Percentiles rank a stretch among this genome's conserved stretches.
Conservation (phyloP, 306 rosid species). For the Gastrolobium bilobum region DNA sequence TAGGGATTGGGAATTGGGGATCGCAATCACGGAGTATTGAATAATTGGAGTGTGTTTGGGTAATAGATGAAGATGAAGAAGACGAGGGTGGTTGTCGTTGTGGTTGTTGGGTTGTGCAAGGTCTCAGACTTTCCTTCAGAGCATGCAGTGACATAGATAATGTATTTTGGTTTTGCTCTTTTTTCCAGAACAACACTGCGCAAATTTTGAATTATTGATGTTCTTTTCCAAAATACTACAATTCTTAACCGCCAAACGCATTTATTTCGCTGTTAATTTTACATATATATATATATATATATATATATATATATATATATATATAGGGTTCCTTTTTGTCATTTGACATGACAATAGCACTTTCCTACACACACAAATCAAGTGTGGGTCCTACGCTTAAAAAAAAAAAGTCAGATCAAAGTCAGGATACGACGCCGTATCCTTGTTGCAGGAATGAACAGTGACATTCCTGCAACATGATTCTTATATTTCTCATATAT, state of each 20-base stretch:
- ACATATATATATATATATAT: too few relatives aligned
- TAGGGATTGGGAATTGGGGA: constrained; percentile 49
- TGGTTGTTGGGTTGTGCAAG: constrained; percentile 57
- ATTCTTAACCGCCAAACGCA: constrained; percentile 31
- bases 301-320: too few relatives aligned
- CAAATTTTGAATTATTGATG: background rate
- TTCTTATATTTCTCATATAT: too few relatives aligned
- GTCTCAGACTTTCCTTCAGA: constrained; percentile 74
- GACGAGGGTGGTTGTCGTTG: constrained; percentile 25
- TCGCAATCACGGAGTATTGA: constrained; percentile 51
- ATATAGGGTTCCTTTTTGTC: too few relatives aligned
- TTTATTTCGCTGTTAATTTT: background rate
- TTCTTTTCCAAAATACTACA: background rate
- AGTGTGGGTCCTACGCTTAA: too few relatives aligned
- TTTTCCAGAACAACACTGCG: background rate
- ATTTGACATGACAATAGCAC: too few relatives aligned
- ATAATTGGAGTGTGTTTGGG: constrained; percentile 45
- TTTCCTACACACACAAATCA: too few relatives aligned
- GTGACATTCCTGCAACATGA: too few relatives aligned
- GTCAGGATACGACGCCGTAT: too few relatives aligned
- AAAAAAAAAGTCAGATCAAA: too few relatives aligned
- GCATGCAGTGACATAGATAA: constrained; percentile 72
- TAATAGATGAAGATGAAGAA: constrained; percentile 41
- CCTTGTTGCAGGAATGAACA: too few relatives aligned
- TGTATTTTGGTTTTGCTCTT: background rate